These are phyloP conservation scores for Circinella minor DNA, from an alignment of 371 early-diverging fungal species.

Conservation along the genomic window DNA sequence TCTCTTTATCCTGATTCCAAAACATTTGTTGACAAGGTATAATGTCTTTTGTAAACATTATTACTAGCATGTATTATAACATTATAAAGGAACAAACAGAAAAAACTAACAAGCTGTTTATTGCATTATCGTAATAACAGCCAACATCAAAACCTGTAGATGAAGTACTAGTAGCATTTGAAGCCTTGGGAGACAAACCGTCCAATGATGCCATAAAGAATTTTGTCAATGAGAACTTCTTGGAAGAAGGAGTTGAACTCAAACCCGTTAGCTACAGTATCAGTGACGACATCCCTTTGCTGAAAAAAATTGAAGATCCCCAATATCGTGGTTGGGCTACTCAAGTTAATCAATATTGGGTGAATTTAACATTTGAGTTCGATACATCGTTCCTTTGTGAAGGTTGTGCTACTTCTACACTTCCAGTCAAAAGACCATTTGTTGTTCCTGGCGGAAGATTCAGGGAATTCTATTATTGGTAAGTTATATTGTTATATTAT, in stretches of 20 bases:
- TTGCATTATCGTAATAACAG: constrained; percentile 23
- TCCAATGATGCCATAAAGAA: constrained; percentile 41
- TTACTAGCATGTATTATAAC: not conserved
- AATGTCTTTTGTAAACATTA: not conserved
- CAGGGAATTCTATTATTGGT: constrained; percentile 92
- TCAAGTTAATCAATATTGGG: constrained; percentile 64
- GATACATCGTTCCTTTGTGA: constrained; percentile 56
- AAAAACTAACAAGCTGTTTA: not conserved
- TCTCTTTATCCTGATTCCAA: constrained; percentile 72
- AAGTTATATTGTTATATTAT: constrained; percentile 1
- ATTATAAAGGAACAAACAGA: not conserved
- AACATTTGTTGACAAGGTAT: constrained; percentile 68
- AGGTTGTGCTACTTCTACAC: constrained; percentile 59
- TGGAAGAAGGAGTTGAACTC: constrained; percentile 24
- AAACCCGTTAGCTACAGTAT: not conserved
- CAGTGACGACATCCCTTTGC: constrained; percentile 12
- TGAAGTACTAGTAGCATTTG: constrained; percentile 61
- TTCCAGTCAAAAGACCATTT: constrained; percentile 67
- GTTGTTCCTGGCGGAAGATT: constrained; percentile 94
- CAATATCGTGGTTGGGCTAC: constrained; percentile 58
- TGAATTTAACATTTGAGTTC: constrained; percentile 58
- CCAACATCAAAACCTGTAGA: constrained; percentile 63
- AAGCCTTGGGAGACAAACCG: constrained; percentile 51
- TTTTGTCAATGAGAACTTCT: constrained; percentile 71
- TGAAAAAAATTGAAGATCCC: constrained; percentile 51